Conservation (phyloP, 768 basidiomycete species). For the Hemileccinum rubropunctum region DNA sequence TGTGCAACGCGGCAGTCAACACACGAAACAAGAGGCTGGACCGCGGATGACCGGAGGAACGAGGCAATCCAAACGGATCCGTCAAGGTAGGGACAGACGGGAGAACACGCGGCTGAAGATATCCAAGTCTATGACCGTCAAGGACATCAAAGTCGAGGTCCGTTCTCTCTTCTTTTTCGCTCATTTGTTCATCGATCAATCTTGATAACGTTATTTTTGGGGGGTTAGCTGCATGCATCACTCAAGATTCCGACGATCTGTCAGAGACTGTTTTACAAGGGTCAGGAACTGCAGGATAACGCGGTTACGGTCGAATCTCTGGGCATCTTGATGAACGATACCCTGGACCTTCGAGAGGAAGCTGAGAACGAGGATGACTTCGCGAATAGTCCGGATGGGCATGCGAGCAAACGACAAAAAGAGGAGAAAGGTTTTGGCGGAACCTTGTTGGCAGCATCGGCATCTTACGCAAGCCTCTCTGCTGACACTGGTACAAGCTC, state of each 20-base stretch:
- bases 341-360: constrained; percentile 64
- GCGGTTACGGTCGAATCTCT: constrained; percentile 48
- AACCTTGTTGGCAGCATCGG: constrained; percentile 57
- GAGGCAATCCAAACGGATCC: constrained; percentile 72
- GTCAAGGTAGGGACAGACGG: constrained; percentile 50
- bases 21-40: constrained; percentile 32
- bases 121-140: constrained; percentile 65
- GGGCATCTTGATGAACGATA: constrained; percentile 58
- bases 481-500: constrained; percentile 34
- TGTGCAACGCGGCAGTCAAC: constrained; percentile 23
- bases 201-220: neutral
- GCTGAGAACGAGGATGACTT: constrained; percentile 57
- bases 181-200: neutral
- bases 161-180: constrained; percentile 16
- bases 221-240: constrained; percentile 54
- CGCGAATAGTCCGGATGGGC: constrained; percentile 48
- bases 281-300: constrained; percentile 64
- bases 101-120: constrained; percentile 54
- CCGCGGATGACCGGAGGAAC: constrained; percentile 40
- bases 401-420: constrained; percentile 39
- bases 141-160: constrained; percentile 76
- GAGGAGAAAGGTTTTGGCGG: constrained; percentile 73
- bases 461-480: constrained; percentile 27
- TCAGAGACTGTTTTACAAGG: constrained; percentile 65
- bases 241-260: constrained; percentile 71